These are phyloP conservation scores for Brettanomyces sp. DNA, from an alignment of 805 yeast species.

Conservation along the genomic window DNA sequence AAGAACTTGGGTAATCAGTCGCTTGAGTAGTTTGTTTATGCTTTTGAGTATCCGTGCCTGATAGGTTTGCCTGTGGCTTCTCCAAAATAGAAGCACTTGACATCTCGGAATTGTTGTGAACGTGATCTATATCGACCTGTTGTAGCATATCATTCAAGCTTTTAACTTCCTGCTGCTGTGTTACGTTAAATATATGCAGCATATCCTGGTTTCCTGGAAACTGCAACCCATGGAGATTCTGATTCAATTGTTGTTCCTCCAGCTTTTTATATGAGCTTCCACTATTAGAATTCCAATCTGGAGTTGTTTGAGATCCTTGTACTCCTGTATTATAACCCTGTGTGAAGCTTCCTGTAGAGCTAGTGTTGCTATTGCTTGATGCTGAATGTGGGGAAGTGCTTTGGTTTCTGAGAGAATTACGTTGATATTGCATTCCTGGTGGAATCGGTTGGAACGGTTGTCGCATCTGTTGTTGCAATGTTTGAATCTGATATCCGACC, in stretches of 20 bases:
- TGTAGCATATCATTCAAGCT: slow-evolving; percentile 9
- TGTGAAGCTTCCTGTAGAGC: no score
- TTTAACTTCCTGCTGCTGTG: slow-evolving; percentile 7
- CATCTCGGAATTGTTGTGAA: slow-evolving; percentile 1
- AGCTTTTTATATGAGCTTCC: slow-evolving; percentile 13
- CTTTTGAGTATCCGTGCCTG: not conserved
- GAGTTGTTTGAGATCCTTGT: not conserved
- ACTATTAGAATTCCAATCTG: slow-evolving; percentile 14
- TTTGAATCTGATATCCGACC: slow-evolving; percentile 8
- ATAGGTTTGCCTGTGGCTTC: slow-evolving; percentile 4
- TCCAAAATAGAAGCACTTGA: slow-evolving; percentile 10
- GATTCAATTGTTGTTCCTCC: slow-evolving; percentile 10
- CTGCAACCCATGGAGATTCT: slow-evolving; percentile 4
- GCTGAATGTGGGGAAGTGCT: not conserved
- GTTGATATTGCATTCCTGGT: slow-evolving; percentile 5
- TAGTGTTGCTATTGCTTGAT: not conserved
- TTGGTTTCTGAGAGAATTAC: not conserved
- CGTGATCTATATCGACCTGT: not conserved
- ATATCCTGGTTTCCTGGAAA: not conserved
- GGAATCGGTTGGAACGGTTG: slow-evolving; percentile 6
- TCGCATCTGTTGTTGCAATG: slow-evolving; percentile 16
- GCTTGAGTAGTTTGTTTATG: not conserved
- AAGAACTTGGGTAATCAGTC: not conserved
- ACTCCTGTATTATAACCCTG: no score
- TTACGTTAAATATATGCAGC: not conserved